Base-by-base conservation (phyloP, 768 basidiomycete genomes). In the Psilocybe cyanescens region DNA sequence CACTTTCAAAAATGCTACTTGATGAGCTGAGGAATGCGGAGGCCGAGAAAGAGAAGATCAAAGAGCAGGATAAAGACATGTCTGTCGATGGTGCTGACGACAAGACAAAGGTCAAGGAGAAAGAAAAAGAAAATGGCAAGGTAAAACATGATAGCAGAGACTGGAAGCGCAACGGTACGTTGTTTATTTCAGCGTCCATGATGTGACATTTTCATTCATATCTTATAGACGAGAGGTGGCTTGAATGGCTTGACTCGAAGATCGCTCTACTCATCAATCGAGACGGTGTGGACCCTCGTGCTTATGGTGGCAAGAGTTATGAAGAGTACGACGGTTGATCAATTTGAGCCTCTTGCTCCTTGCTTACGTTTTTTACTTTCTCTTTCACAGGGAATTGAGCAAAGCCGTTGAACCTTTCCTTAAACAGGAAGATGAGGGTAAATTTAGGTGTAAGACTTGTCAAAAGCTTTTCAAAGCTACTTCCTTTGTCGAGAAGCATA, bases 381-480 rank as follows among this genome's bases (percentile, higher is more conserved):
- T 28, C 2, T 33, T 63, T 67, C 54, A 5, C 70, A 97, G 96
- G 67, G 95, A 96, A 71, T 79, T 96, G 54, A 83, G 86, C 54
- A 93, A 89, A 69, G 83, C 89, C 11, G 87, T 90, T 24, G 91
- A 91, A 58, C 88, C 88, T 1, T 83, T 83, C 72, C 85, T 99
- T 74, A 96, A 96, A 76, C 92, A 95, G 72, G 97, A 99, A 75
- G 97, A 98, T 67, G 94, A 97, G 75, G 93, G 90, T 69, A 99
- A 97, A 73, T 99, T 92, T 79, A 84, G 97, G 65, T 99, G 97
- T 80, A 97, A 94, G 80, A 89, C 89, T 30, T 99, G 97, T 75
- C 90, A 89, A 76, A 99, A 99, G 79, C 82, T 99, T 19, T 99
- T 99, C 88, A 96, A 96, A 74, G 97, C 95, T 3, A 91, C 92